These are phyloP conservation scores for Mychonastes homosphaera DNA, from an alignment of 139 green algal species.

Conservation along the genomic window DNA sequence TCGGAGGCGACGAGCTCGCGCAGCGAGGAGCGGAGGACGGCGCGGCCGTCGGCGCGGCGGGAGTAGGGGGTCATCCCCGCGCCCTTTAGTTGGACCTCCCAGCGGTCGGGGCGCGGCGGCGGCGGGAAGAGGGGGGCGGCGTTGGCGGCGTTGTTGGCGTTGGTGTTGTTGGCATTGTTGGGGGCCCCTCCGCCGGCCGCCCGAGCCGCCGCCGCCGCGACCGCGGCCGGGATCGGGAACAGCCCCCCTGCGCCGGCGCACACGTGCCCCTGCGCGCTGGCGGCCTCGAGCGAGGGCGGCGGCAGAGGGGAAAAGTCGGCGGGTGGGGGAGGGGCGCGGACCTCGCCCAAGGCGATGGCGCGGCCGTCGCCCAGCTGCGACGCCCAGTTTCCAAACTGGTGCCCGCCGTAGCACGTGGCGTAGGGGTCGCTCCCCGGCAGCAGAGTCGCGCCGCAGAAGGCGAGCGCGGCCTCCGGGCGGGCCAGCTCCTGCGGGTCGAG, in stretches of 20 bases:
- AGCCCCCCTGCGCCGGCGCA: too few species aligned
- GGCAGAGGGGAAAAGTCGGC: too few species aligned
- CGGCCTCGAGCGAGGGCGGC: too few species aligned
- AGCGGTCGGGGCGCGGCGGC: too few species aligned
- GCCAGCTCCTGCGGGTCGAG: conserved; percentile 45
- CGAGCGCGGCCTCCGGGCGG: conserved; percentile 55
- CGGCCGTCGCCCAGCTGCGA: conserved; percentile 78
- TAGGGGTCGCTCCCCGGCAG: conserved; percentile 45
- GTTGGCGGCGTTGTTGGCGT: too few species aligned
- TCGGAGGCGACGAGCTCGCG: conserved; percentile 82
- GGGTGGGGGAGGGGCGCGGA: too few species aligned
- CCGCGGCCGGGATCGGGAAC: neutral
- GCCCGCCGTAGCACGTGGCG: conserved; percentile 67
- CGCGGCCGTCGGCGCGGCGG: conserved; percentile 73
- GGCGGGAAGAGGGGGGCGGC: neutral
- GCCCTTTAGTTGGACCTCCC: conserved; percentile 94
- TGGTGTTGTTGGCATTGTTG: too few species aligned
- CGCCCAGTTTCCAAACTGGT: conserved; percentile 62
- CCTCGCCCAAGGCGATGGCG: conserved; percentile 73
- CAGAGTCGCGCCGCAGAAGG: conserved; percentile 52
- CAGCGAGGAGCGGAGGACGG: conserved; percentile 77
- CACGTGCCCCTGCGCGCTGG: too few species aligned
- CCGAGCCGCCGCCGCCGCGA: neutral
- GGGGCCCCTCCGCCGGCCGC: too few species aligned
- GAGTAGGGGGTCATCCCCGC: conserved; percentile 89